Conservation (phyloP, 2,329 filamentous ascomycete genomes). For the Escovopsis sp. region DNA sequence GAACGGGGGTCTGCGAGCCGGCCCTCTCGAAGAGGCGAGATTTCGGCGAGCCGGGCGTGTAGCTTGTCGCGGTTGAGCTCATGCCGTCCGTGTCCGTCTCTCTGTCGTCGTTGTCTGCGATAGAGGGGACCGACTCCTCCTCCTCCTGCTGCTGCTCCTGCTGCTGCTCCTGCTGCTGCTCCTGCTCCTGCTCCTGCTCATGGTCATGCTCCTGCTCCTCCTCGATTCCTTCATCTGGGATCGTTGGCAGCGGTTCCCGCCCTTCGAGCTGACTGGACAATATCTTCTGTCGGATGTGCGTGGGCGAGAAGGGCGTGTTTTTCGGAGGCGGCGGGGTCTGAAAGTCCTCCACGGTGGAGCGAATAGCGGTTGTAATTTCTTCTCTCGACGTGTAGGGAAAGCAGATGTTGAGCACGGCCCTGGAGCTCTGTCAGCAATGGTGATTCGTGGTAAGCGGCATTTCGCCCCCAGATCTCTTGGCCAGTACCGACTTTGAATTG, state of each 20-base stretch:
- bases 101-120: slow-evolving; percentile 29
- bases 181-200: slow-evolving; percentile 29
- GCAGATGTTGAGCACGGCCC: slow-evolving; percentile 70
- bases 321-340: slow-evolving; percentile 53
- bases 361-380: slow-evolving; percentile 84
- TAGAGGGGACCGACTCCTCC: slow-evolving; percentile 15
- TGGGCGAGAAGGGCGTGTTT: slow-evolving; percentile 69
- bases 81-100: slow-evolving; percentile 34
- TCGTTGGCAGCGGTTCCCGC: slow-evolving; percentile 32
- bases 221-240: slow-evolving; percentile 33
- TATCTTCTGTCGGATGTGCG: slow-evolving; percentile 75
- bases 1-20: slow-evolving; percentile 19
- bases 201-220: slow-evolving; percentile 7
- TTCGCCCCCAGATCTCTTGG: not conserved
- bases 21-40: slow-evolving; percentile 20
- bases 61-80: slow-evolving; percentile 45
- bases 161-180: slow-evolving; percentile 28
- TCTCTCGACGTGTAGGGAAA: slow-evolving; percentile 95
- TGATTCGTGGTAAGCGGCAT: not conserved
- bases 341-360: slow-evolving; percentile 76
- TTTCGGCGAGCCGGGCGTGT: slow-evolving; percentile 39
- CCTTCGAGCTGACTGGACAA: slow-evolving; percentile 47
- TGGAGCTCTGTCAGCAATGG: slow-evolving; percentile 13
- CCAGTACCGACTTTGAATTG: slow-evolving; percentile 54
- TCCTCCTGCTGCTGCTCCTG: slow-evolving; percentile 27